Evolutionary conservation across 345 rosid genomes (phyloP).

Genomic region (Nephelium lappaceum): DNA sequence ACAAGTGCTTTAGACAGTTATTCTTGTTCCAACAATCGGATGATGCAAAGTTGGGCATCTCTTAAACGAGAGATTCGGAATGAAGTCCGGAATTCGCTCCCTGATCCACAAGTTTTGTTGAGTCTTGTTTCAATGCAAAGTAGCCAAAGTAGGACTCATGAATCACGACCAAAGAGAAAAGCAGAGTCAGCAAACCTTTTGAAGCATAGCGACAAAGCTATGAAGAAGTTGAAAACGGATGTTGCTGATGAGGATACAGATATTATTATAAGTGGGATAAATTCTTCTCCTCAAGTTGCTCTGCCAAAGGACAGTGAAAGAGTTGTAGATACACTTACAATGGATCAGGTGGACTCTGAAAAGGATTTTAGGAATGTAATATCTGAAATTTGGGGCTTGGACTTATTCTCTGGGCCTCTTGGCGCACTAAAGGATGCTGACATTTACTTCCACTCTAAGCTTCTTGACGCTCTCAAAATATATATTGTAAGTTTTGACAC

Average conservation of each 20-base stretch:
- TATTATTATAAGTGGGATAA: slow-evolving; percentile 64
- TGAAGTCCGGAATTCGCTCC: slow-evolving; percentile 68
- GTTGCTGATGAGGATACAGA: slow-evolving; percentile 46
- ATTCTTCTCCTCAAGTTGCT: slow-evolving; percentile 36
- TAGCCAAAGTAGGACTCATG: slow-evolving; percentile 32
- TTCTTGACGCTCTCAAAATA: slow-evolving; percentile 69
- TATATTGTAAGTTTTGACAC: slow-evolving; percentile 59
- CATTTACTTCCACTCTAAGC: slow-evolving; percentile 61
- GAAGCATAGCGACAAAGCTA: slow-evolving; percentile 22
- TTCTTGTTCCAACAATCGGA: slow-evolving; percentile 32
- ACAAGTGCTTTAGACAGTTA: slow-evolving; percentile 39
- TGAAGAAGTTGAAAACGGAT: slow-evolving; percentile 51
- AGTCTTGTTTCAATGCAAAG: slow-evolving; percentile 57
- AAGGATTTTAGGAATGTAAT: slow-evolving; percentile 47
- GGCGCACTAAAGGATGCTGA: slow-evolving; percentile 59
- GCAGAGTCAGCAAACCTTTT: slow-evolving; percentile 35
- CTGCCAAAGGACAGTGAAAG: slow-evolving; percentile 36
- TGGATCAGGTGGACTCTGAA: slow-evolving; percentile 42
- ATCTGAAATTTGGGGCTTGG: slow-evolving; percentile 72
- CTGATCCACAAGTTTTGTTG: slow-evolving; percentile 82
- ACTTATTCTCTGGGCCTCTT: slow-evolving; percentile 34
- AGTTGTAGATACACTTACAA: slow-evolving; percentile 29
- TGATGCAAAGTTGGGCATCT: slow-evolving; percentile 42
- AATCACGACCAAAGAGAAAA: slow-evolving; percentile 52
- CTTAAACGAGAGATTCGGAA: slow-evolving; percentile 64